Conservation (phyloP, 2,329 filamentous ascomycete genomes). For the Pestalotiopsis sp. region DNA sequence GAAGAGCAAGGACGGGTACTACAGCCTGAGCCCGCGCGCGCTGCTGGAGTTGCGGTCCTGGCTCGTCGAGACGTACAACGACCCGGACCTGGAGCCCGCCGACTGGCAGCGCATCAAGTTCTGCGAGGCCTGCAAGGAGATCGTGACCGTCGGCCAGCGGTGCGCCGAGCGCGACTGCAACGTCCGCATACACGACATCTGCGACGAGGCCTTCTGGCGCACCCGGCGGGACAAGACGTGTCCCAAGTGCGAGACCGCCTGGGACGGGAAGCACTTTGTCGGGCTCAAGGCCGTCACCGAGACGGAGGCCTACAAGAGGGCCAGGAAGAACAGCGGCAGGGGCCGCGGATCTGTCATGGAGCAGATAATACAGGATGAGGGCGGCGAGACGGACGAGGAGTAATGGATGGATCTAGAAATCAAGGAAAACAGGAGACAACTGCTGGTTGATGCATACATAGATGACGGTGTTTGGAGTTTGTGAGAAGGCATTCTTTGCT, state of each 20-base stretch:
- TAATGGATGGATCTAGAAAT: slow-evolving; percentile 23
- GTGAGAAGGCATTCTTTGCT: background rate
- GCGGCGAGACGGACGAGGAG: slow-evolving; percentile 26
- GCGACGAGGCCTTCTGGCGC: slow-evolving; percentile 72
- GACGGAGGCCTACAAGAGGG: slow-evolving; percentile 49
- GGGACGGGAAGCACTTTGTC: slow-evolving; percentile 50
- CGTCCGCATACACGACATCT: slow-evolving; percentile 75
- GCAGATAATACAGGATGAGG: slow-evolving; percentile 31
- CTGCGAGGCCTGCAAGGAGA: slow-evolving; percentile 85
- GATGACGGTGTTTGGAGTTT: background rate
- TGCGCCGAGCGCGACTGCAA: slow-evolving; percentile 69
- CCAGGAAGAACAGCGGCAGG: slow-evolving; percentile 36
- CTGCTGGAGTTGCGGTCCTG: slow-evolving; percentile 84
- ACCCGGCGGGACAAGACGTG: slow-evolving; percentile 63
- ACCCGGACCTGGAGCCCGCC: slow-evolving; percentile 58
- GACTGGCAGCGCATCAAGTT: slow-evolving; percentile 77
- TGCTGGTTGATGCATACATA: background rate
- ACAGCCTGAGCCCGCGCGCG: slow-evolving; percentile 72
- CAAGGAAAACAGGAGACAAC: slow-evolving; percentile 12
- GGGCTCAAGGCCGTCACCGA: slow-evolving; percentile 58
- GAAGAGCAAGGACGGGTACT: slow-evolving; percentile 70
- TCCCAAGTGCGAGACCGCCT: slow-evolving; percentile 56
- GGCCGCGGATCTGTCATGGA: slow-evolving; percentile 34
- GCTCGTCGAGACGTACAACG: slow-evolving; percentile 89
- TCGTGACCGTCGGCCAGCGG: slow-evolving; percentile 81